A percentile compares a stretch with the other conserved stretches of the same genome.
phyloP scores from a whole-genome alignment of 176 grass and related monocot species.

The Eleusine coracana region DNA sequence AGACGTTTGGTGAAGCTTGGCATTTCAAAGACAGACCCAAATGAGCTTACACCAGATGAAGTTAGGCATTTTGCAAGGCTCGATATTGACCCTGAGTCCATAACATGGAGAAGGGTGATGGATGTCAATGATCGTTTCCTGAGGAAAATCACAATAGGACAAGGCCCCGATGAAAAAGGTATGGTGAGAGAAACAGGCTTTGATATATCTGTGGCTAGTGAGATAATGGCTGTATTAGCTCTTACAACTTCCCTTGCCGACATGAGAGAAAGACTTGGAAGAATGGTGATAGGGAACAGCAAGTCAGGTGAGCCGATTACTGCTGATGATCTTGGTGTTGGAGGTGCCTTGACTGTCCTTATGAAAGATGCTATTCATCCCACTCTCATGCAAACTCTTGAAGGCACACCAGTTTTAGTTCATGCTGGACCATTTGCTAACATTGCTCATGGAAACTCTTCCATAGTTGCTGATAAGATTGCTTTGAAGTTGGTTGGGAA shows the following conservation, averaged over 20 bases:
- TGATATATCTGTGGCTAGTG: constrained; percentile 97
- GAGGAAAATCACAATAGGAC: constrained; percentile 89
- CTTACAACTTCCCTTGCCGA: constrained; percentile 89
- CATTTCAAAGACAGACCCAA: constrained; percentile 79
- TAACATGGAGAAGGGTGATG: constrained; percentile 97
- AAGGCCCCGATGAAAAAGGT: constrained; percentile 94
- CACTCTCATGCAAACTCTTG: constrained; percentile 95
- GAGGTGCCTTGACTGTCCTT: constrained; percentile 91
- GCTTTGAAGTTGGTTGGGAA: constrained; percentile 91
- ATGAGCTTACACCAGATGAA: constrained; percentile 96
- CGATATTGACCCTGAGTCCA: constrained; percentile 84
- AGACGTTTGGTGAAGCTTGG: constrained; percentile 76
- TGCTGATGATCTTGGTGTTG: constrained; percentile 90
- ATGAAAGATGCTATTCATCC: constrained; percentile 99
- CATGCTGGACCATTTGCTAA: constrained; percentile 99
- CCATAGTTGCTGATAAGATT: constrained; percentile 98
- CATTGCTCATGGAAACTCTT: constrained; percentile 99
- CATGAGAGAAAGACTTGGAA: constrained; percentile 97
- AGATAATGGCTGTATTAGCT: constrained; percentile 99
- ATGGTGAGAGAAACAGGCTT: constrained; percentile 97
- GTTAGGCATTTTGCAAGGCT: constrained; percentile 81
- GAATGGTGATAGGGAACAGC: constrained; percentile 97
- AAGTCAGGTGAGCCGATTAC: constrained; percentile 87
- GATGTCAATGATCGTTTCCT: constrained; percentile 97
- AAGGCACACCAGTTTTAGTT: constrained; percentile 93